These are phyloP conservation scores for Colletotrichum cereale DNA, from an alignment of 2,329 filamentous ascomycete species.

Conservation along the genomic window DNA sequence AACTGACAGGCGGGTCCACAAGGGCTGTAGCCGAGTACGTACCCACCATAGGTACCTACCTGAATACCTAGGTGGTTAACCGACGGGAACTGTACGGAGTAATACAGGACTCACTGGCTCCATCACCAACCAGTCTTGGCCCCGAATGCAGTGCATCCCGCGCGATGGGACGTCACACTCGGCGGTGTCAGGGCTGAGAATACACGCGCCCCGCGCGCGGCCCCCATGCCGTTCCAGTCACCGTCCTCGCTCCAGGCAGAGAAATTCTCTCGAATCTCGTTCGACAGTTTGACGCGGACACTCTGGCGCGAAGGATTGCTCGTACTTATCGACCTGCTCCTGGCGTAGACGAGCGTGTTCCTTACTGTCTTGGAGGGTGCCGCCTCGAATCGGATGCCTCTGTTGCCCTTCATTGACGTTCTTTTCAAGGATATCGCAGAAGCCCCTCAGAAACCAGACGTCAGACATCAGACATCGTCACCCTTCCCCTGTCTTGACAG, in stretches of 20 bases:
- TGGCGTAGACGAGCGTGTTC: not conserved
- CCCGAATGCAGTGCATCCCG: constrained; percentile 6
- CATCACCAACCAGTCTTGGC: not conserved
- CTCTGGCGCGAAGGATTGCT: not conserved
- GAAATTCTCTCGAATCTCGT: constrained; percentile 23
- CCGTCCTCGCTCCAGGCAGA: constrained; percentile 26
- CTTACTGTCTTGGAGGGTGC: not conserved
- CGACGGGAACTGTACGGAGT: not conserved
- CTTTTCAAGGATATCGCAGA: not conserved
- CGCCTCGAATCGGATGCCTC: not conserved
- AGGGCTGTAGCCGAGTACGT: too few relatives aligned
- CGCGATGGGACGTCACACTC: not conserved
- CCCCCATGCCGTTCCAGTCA: not conserved
- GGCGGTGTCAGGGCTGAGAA: constrained; percentile 14
- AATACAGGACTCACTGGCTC: not conserved
- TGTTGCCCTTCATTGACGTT: not conserved
- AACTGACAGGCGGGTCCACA: too few relatives aligned
- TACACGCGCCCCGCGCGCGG: not conserved
- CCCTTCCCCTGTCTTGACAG: not conserved
- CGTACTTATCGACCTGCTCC: not conserved
- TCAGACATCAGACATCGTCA: not conserved
- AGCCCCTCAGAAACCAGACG: not conserved
- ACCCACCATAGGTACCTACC: too few relatives aligned
- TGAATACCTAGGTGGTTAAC: not conserved
- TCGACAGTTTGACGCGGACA: constrained; percentile 1